These are phyloP conservation scores for Pleurotus salmoneostramineus DNA, from an alignment of 768 basidiomycete species.

Conservation along the genomic window DNA sequence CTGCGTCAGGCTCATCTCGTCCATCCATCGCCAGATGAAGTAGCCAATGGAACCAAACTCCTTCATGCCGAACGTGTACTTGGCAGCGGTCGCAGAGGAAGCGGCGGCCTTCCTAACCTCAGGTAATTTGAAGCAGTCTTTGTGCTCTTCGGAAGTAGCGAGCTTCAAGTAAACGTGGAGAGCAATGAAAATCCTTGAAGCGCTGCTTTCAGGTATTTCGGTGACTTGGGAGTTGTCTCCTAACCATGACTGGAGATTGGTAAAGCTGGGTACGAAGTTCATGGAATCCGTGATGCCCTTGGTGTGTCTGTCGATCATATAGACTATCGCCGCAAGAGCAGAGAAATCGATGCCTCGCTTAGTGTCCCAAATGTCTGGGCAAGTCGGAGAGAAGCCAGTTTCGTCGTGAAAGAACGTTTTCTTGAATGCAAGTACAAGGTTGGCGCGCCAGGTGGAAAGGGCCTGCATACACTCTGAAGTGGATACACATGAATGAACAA, in stretches of 20 bases:
- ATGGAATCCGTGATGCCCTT: not conserved
- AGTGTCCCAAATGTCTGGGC: slow-evolving; percentile 28
- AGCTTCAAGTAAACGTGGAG: slow-evolving; percentile 40
- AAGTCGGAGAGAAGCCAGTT: slow-evolving; percentile 11
- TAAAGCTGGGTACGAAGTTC: not conserved
- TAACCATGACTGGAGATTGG: not conserved
- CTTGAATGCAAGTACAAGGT: slow-evolving; percentile 57
- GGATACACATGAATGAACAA: not conserved
- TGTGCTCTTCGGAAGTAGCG: slow-evolving; percentile 15
- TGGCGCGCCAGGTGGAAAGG: slow-evolving; percentile 49
- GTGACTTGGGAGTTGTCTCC: slow-evolving; percentile 18
- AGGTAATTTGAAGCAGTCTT: not conserved
- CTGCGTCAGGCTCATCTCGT: slow-evolving; percentile 28
- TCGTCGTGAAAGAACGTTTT: slow-evolving; percentile 38
- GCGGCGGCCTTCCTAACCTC: not conserved
- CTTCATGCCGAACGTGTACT: slow-evolving; percentile 31
- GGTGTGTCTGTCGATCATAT: slow-evolving; percentile 18
- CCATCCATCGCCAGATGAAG: slow-evolving; percentile 49
- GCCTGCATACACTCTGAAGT: slow-evolving; percentile 65
- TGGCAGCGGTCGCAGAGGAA: slow-evolving; percentile 17
- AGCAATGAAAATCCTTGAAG: slow-evolving; percentile 23
- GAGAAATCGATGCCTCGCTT: slow-evolving; percentile 37
- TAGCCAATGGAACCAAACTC: slow-evolving; percentile 57
- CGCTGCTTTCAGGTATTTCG: slow-evolving; percentile 12
- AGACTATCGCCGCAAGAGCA: slow-evolving; percentile 23